A percentile compares a stretch with the other conserved stretches of the same genome.
Evolutionary conservation across 2,329 filamentous ascomycete genomes (phyloP).

Genomic region (Aspergillus melleus): DNA sequence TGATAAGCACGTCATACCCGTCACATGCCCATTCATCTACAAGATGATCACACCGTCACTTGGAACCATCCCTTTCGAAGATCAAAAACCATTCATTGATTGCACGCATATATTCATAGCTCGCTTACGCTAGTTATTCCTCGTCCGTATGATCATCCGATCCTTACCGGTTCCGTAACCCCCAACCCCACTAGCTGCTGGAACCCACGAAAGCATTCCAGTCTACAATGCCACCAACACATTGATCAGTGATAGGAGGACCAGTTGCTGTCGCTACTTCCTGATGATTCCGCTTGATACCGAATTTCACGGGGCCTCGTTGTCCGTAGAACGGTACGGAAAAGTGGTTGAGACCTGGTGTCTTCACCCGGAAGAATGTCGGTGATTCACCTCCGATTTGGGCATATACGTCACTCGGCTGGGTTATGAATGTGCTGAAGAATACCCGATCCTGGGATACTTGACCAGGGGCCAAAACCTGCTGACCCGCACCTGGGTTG

Average conservation of each 20-base stretch:
- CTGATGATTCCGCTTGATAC: slow-evolving; percentile 24
- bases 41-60: too few species aligned
- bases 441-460: slow-evolving; percentile 36
- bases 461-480: slow-evolving; percentile 22
- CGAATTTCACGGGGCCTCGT: slow-evolving; percentile 28
- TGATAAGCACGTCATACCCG: background rate
- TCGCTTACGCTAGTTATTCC: background rate
- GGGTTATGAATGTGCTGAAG: slow-evolving; percentile 26
- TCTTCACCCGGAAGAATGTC: slow-evolving; percentile 22
- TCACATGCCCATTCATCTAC: background rate
- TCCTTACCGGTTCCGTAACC: background rate
- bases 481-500: slow-evolving; percentile 30
- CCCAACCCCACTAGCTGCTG: slow-evolving; percentile 5
- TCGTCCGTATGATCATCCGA: background rate
- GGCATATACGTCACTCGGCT: slow-evolving; percentile 28
- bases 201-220: slow-evolving; percentile 41
- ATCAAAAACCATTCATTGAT: background rate
- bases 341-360: slow-evolving; percentile 32
- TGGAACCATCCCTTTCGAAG: background rate
- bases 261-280: slow-evolving; percentile 25
- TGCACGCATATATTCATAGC: too few species aligned
- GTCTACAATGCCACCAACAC: slow-evolving; percentile 30
- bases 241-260: slow-evolving; percentile 31
- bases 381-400: slow-evolving; percentile 27
- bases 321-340: slow-evolving; percentile 33